A percentile compares a stretch with the other conserved stretches of the same genome.
These are phyloP conservation scores for Phaeosphaeria sp. DNA, from an alignment of 2,329 filamentous ascomycete genomes.

Conservation along the genomic window DNA sequence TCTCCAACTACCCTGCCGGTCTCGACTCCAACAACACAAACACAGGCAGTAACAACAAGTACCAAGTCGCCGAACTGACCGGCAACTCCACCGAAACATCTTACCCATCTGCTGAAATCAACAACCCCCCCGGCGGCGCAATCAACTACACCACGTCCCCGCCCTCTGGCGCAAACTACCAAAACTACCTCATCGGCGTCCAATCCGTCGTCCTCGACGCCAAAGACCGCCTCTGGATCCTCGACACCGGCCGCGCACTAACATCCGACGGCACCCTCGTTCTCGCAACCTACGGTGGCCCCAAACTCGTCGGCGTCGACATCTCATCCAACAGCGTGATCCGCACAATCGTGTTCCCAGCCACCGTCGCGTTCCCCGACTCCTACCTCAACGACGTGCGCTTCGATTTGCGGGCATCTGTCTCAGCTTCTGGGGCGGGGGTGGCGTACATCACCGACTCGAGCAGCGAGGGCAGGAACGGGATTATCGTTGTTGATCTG, in stretches of 20 bases:
- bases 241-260: slow-evolving; percentile 60
- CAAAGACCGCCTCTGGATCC: slow-evolving; percentile 59
- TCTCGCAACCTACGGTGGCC: slow-evolving; percentile 55
- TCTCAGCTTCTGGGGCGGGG: slow-evolving; percentile 53
- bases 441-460: slow-evolving; percentile 63
- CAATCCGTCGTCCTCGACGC: slow-evolving; percentile 62
- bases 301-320: slow-evolving; percentile 59
- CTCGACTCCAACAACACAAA: slow-evolving; percentile 58
- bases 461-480: slow-evolving; percentile 56
- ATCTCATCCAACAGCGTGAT: slow-evolving; percentile 55
- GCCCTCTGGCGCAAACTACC: slow-evolving; percentile 54
- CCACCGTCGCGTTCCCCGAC: slow-evolving; percentile 55
- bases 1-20: slow-evolving; percentile 60
- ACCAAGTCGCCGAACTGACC: slow-evolving; percentile 58
- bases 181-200: slow-evolving; percentile 59
- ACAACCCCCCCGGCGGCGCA: slow-evolving; percentile 57
- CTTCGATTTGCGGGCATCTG: slow-evolving; percentile 56
- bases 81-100: slow-evolving; percentile 53
- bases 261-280: slow-evolving; percentile 54
- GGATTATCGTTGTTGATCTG: slow-evolving; percentile 59
- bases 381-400: slow-evolving; percentile 63
- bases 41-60: slow-evolving; percentile 50
- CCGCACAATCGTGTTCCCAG: slow-evolving; percentile 60
- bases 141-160: slow-evolving; percentile 60
- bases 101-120: slow-evolving; percentile 54